Base-by-base conservation (phyloP, 1,284 basidiomycete species). In the Prillingera fragicola region DNA sequence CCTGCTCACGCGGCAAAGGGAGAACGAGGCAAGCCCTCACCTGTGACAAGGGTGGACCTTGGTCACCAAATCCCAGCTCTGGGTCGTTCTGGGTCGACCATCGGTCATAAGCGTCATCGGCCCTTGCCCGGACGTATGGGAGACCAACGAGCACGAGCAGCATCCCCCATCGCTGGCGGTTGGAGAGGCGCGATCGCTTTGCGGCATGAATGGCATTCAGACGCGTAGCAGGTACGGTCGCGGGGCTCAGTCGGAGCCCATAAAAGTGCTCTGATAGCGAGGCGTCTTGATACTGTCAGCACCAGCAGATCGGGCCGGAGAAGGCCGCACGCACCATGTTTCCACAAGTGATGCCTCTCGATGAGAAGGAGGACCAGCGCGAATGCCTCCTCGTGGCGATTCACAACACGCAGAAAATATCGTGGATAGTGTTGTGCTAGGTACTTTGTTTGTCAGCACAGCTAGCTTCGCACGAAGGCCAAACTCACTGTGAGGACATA, bases 301-400 rank as follows among this genome's bases (percentile, higher is more conserved):
- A 9, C 26, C 5, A 13, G 3, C 14, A 4, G 15, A 5, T 18
- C 8, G 17, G 14, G n/a, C 2, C n/a, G 6, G 2, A 3, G 26
- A 3, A 15, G 15, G 17, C 22, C 27, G n/a, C 7, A 55, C 65
- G 41, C 43, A 87, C 92, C 84, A 69, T 84, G 82, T 67, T 78
- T 84, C 56, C 78, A 79, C 41, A 99, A 80, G 69, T 96, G 95
- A 72, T 96, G 84, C 21, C 82, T 75, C 72, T 99, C 95, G 5
- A 98, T 81, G 43, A 89, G 77, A 32, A 90, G 73, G 82, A 98
- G 89, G 43, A 95, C 74, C 13, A 81, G 52, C 0, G 89, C 86
- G 63, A 95, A 98, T 62, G 96, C 85, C 69, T 97, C 94, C 68
- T 99, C 95, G 75, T 97, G 94, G 29, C 81, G 76, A 69, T 98